Evolutionary conservation across 2,329 filamentous ascomycete species (phyloP), one percentile per base, ranked within the genome.

Genomic region (Epichloe scottii): DNA sequence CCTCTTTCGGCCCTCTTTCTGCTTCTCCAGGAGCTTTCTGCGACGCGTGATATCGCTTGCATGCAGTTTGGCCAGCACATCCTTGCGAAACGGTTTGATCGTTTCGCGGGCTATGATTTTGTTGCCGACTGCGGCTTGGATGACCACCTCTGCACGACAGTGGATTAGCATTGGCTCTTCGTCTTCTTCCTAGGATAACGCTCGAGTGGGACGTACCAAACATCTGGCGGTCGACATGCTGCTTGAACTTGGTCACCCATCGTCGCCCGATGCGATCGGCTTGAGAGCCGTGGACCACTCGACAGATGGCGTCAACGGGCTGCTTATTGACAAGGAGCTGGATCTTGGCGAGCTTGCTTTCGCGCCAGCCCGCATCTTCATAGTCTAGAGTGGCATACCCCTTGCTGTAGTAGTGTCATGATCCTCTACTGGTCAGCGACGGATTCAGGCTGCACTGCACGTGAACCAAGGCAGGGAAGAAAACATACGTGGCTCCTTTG

Each of bases 381-480:
- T 98, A 98, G 66, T 98, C 93, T 5, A 98, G 78, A 37, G 87
- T 93, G 0, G 93, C 93, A 60, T 98, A 98, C 11, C 93, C 93
- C 66, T 95, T 96, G 2, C 69, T 71, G 48, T 49, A 21, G 15
- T 30, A 4, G n/a, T n/a, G n/a, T n/a, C n/a, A 11, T 10, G n/a
- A 23, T n/a, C 6, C 3, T 15, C 11, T 12, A n/a, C 6, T 19
- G 12, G 7, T 23, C 35, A 46, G 33, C 21, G 26, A 34, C 4
- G 40, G n/a, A 39, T 30, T 30, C 26, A 4, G 26, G 26, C 26
- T 11, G 26, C 26, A 10, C 8, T 30, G 26, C 26, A 30, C 26
- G 26, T 10, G 26, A 26, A 26, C 21, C 4, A 12, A 30, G 23
- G 17, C 12, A 11, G 33, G 21, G 19, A 19, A 5, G 21, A 17